These are phyloP conservation scores for Diaporthe citriasiana DNA, from an alignment of 2,329 filamentous ascomycete species.

Conservation along the genomic window DNA sequence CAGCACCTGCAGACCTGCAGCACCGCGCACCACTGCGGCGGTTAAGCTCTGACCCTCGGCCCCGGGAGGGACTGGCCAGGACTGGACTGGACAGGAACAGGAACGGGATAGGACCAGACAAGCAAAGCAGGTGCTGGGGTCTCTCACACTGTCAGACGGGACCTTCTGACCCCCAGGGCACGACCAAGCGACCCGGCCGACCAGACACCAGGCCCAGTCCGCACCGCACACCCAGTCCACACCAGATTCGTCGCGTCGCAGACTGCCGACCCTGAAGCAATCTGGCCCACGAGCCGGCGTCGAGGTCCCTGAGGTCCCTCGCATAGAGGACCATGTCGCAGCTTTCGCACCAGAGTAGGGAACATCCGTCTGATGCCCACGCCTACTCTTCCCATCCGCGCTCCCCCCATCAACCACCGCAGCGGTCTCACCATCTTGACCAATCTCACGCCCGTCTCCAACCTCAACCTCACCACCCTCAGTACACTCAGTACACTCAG, in stretches of 20 bases:
- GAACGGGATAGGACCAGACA: conserved; percentile 25
- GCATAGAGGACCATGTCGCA: conserved; percentile 68
- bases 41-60: conserved; percentile 30
- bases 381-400: conserved; percentile 33
- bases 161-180: conserved; percentile 9
- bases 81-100: conserved; percentile 14
- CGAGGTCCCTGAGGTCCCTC: conserved; percentile 38
- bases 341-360: conserved; percentile 62
- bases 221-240: conserved; percentile 20
- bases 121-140: conserved; percentile 10
- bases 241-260: conserved; percentile 29
- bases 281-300: conserved; percentile 34
- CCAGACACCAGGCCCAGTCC: conserved; percentile 23
- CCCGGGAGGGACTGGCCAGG: conserved; percentile 26
- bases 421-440: conserved; percentile 23
- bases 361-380: conserved; percentile 55
- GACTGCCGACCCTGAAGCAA: conserved; percentile 30
- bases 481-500: conserved; percentile 42
- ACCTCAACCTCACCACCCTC: conserved; percentile 43
- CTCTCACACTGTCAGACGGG: conserved; percentile 30
- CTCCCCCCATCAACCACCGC: neutral
- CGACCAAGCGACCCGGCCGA: neutral
- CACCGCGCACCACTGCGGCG: conserved; percentile 23
- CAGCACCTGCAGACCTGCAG: conserved; percentile 35
- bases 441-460: conserved; percentile 40